Evolutionary conservation across 352 stramenopile genomes (phyloP), one percentile per base, ranked within the genome.

Genomic region (Globisporangium mamillatum): DNA sequence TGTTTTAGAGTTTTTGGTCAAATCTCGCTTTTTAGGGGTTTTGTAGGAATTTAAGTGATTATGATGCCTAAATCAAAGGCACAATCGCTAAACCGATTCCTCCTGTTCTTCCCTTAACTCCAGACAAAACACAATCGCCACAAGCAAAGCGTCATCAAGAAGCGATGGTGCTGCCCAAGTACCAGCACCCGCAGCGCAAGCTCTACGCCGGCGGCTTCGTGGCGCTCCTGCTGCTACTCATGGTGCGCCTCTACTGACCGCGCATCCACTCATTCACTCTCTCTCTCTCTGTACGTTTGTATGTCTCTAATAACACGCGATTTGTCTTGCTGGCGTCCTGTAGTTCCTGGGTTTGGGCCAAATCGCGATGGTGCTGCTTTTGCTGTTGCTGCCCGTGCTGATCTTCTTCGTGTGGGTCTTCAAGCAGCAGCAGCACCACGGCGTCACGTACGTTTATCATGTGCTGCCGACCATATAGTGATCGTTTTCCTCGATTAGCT

Each of bases 351-450:
- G 73, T 2, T 53, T 72, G 24, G 62, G 72, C 0, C 64, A 80
- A 36, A 50, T 68, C 5, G 60, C 77, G 10, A 48, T 70, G 14
- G 72, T 86, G 52, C 57, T 82, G 27, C 46, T 75, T 2, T 36
- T 82, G 9, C 63, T 82, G 14, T 60, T 71, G 7, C 54, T 79
- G 22, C 78, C 78, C 1, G 75, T 71, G 18, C 6, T 78, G 25
- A 25, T 80, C 46, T 86, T 81, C 67, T 77, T 73, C 57, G 34
- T 41, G 8, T 84, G 75, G 76, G 73, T 77, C 18, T 66, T 71
- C 27, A 72, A 71, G 34, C 76, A 86, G 53, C 74, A 82, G 24
- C 76, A 84, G 38, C 68, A 81, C 38, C 78, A 84, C 63, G 78
- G 76, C 61, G 72, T 84, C 70, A 86, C 78, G 78, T 86, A 80